Percentiles rank a stretch among this genome's conserved stretches.
phyloP scores from a whole-genome alignment of 495 filamentous ascomycete genomes.

The Evansstolkia leycettana region DNA sequence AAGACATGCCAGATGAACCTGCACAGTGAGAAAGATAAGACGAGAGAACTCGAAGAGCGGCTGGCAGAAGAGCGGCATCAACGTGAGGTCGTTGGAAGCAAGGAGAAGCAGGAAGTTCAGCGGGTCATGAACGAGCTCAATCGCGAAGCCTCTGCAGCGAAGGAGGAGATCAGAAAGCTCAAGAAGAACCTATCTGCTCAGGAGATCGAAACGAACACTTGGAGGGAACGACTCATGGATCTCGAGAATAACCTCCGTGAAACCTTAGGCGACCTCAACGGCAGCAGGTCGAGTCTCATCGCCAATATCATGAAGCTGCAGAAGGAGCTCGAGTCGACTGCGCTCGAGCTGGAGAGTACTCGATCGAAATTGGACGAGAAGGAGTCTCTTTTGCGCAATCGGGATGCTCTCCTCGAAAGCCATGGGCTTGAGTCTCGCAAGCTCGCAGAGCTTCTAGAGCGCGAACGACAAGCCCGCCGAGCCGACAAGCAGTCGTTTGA shows the following conservation, averaged over 20 bases:
- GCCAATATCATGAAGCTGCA: conserved; percentile 82
- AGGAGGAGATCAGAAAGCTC: conserved; percentile 75
- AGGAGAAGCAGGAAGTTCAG: conserved; percentile 81
- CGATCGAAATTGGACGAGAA: conserved; percentile 71
- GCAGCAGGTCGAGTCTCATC: conserved; percentile 75
- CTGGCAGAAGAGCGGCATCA: conserved; percentile 72
- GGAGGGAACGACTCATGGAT: conserved; percentile 79
- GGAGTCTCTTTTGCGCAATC: conserved; percentile 76
- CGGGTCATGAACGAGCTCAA: conserved; percentile 76
- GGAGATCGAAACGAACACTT: conserved; percentile 79
- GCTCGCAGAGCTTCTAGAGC: conserved; percentile 78
- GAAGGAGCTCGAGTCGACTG: conserved; percentile 70
- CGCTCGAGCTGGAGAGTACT: conserved; percentile 66
- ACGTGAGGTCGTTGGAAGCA: conserved; percentile 70
- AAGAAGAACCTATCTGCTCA: conserved; percentile 69
- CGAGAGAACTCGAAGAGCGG: conserved; percentile 64
- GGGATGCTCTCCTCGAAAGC: conserved; percentile 83
- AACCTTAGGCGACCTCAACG: conserved; percentile 71
- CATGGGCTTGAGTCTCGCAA: conserved; percentile 77
- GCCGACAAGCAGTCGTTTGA: conserved; percentile 80
- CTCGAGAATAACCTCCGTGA: conserved; percentile 80
- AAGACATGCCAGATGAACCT: conserved; percentile 60
- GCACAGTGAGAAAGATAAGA: conserved; percentile 69
- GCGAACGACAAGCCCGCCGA: conserved; percentile 73
- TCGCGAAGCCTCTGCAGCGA: conserved; percentile 60